Conservation (phyloP, 805 yeast genomes). For the Kuraishia piskuri region DNA sequence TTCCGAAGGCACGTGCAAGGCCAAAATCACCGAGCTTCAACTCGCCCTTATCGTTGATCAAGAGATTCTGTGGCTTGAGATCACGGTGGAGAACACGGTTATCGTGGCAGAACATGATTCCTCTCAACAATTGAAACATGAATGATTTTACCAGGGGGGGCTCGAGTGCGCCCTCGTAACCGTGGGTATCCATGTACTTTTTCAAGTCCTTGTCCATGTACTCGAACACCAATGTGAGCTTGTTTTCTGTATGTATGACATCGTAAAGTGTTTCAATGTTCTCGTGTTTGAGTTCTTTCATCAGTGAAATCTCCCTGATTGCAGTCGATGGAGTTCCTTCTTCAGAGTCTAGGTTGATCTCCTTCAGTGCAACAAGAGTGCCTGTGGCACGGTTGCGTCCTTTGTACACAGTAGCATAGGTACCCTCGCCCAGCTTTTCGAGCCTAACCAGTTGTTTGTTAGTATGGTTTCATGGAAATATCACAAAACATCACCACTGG, state of each 20-base stretch:
- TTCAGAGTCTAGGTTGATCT: conserved; percentile 88
- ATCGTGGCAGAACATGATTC: conserved; percentile 82
- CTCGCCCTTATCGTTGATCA: conserved; percentile 85
- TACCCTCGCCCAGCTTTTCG: conserved; percentile 89
- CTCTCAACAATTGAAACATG: conserved; percentile 88
- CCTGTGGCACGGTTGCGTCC: conserved; percentile 83
- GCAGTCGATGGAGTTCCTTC: conserved; percentile 99
- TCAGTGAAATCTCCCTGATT: conserved; percentile 87
- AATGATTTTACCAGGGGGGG: conserved; percentile 74
- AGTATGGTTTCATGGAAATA: conserved; percentile 1
- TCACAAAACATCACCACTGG: no score
- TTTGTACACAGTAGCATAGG: conserved; percentile 98
- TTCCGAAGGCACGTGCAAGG: conserved; percentile 94
- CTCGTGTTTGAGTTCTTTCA: conserved; percentile 91
- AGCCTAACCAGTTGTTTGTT: conserved; percentile 24
- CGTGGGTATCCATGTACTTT: conserved; percentile 87
- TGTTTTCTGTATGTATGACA: conserved; percentile 95
- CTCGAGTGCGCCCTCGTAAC: conserved; percentile 59
- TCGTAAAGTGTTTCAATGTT: conserved; percentile 90
- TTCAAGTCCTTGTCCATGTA: conserved; percentile 90
- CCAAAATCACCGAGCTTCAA: conserved; percentile 95
- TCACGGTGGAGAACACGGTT: conserved; percentile 79
- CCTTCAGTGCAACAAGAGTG: conserved; percentile 88
- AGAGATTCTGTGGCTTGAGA: conserved; percentile 89
- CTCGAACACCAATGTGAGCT: conserved; percentile 88